Percentiles rank a stretch among this genome's conserved stretches.
These are phyloP conservation scores for Fusarium annulatum DNA, from an alignment of 2,329 filamentous ascomycete genomes.

Conservation along the genomic window DNA sequence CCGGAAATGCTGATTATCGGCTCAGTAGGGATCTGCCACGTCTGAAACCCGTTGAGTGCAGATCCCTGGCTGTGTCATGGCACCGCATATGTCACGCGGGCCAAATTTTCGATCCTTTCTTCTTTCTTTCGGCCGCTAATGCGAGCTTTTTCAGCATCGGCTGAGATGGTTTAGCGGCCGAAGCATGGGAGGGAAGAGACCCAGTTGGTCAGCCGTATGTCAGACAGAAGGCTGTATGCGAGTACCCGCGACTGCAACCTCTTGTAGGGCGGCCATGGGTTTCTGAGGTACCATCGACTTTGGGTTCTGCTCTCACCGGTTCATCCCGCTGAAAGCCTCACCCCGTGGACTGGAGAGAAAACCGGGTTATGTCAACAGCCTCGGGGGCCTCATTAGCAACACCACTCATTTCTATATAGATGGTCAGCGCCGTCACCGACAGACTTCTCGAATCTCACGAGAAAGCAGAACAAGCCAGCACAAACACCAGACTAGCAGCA, in stretches of 20 bases:
- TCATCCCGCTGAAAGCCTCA: not conserved
- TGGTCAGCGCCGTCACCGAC: not conserved
- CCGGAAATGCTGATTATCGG: not conserved
- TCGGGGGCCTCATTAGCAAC: not conserved
- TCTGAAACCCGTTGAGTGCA: not conserved
- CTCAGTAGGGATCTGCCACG: constrained; percentile 3
- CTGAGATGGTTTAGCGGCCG: not conserved
- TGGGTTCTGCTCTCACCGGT: not conserved
- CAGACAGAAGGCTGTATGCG: not conserved
- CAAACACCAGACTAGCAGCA: not conserved
- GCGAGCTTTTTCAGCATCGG: not conserved
- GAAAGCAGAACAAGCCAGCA: not conserved
- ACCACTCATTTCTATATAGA: not conserved
- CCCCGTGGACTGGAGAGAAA: not conserved
- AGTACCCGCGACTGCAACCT: not conserved
- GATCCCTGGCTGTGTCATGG: not conserved
- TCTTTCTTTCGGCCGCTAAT: not conserved
- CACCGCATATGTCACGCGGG: not conserved
- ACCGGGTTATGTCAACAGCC: not conserved
- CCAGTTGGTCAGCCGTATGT: not conserved
- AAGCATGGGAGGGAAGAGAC: not conserved
- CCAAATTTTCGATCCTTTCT: not conserved
- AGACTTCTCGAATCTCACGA: not conserved
- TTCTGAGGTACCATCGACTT: not conserved
- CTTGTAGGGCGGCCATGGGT: not conserved